phyloP scores from a whole-genome alignment of 1,284 basidiomycete genomes.

The Chiua sp. region DNA sequence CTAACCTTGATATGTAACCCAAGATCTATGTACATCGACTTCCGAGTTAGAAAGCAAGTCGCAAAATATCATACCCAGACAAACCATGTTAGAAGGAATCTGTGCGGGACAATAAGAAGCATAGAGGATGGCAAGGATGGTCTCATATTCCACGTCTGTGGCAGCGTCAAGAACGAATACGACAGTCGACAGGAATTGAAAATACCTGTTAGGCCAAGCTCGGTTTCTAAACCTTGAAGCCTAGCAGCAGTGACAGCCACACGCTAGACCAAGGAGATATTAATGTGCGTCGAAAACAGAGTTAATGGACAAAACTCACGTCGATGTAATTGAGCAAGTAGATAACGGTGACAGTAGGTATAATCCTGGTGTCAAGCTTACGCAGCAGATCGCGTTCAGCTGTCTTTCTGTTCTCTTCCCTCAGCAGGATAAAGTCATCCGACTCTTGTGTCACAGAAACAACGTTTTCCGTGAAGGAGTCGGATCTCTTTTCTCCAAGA shows the following conservation, averaged over 20 bases:
- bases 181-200: not conserved
- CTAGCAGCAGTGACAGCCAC: conserved; percentile 64
- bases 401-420: conserved; percentile 7
- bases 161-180: not conserved
- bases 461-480: conserved; percentile 12
- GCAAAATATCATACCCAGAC: conserved; percentile 7
- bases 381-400: conserved; percentile 53
- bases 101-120: conserved; percentile 66
- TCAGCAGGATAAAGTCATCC: conserved; percentile 19
- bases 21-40: conserved; percentile 49
- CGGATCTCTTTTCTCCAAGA: conserved; percentile 6
- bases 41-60: not conserved
- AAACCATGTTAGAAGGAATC: conserved; percentile 70
- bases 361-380: conserved; percentile 60
- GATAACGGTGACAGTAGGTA: conserved; percentile 66
- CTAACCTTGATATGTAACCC: conserved; percentile 55
- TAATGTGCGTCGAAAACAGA: not conserved
- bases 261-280: conserved; percentile 44
- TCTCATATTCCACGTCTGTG: conserved; percentile 64
- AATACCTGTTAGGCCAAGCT: conserved; percentile 55
- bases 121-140: conserved; percentile 62
- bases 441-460: not conserved
- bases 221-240: conserved; percentile 63
- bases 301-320: conserved; percentile 40
- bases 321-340: conserved; percentile 76